Evolutionary conservation across 257 asterid genomes (phyloP).

Genomic region (Penstemon eatonii): DNA sequence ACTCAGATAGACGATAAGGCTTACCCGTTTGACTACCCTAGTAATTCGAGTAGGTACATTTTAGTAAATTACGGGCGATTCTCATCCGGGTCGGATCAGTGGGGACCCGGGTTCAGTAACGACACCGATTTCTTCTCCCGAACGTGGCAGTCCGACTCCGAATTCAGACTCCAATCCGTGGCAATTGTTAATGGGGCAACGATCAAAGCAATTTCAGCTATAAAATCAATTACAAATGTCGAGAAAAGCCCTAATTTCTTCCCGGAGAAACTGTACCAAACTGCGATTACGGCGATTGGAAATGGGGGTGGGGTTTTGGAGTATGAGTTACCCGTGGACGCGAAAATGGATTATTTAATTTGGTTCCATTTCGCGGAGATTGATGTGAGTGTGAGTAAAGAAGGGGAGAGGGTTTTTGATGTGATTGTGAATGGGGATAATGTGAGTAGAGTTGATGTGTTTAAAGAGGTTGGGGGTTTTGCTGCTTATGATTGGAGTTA

Average conservation of each 20-base stretch:
- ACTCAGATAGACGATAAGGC: slow-evolving; percentile 51
- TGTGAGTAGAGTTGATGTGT: slow-evolving; percentile 77
- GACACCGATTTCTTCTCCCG: slow-evolving; percentile 81
- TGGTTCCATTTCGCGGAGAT: slow-evolving; percentile 95
- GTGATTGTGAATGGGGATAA: slow-evolving; percentile 68
- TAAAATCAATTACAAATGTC: slow-evolving; percentile 41
- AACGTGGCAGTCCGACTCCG: slow-evolving; percentile 74
- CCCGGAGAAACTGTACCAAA: slow-evolving; percentile 72
- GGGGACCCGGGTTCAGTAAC: slow-evolving; percentile 93
- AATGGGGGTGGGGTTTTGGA: slow-evolving; percentile 61
- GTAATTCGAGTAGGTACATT: slow-evolving; percentile 41
- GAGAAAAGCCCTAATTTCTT: slow-evolving; percentile 71
- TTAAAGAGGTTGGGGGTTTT: slow-evolving; percentile 73
- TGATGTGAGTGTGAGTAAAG: slow-evolving; percentile 69
- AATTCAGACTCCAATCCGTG: slow-evolving; percentile 33
- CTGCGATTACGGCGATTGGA: slow-evolving; percentile 57
- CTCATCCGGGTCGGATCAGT: slow-evolving; percentile 77
- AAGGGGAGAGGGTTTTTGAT: slow-evolving; percentile 89
- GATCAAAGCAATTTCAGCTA: slow-evolving; percentile 65
- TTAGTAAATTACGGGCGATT: slow-evolving; percentile 83
- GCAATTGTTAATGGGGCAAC: slow-evolving; percentile 38
- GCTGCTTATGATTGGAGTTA: slow-evolving; percentile 75
- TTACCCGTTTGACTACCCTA: slow-evolving; percentile 39
- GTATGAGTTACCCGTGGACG: slow-evolving; percentile 69
- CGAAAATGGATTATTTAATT: slow-evolving; percentile 81